These are phyloP conservation scores for Colletotrichum sp. DNA, from an alignment of 2,329 filamentous ascomycete genomes.

Conservation along the genomic window DNA sequence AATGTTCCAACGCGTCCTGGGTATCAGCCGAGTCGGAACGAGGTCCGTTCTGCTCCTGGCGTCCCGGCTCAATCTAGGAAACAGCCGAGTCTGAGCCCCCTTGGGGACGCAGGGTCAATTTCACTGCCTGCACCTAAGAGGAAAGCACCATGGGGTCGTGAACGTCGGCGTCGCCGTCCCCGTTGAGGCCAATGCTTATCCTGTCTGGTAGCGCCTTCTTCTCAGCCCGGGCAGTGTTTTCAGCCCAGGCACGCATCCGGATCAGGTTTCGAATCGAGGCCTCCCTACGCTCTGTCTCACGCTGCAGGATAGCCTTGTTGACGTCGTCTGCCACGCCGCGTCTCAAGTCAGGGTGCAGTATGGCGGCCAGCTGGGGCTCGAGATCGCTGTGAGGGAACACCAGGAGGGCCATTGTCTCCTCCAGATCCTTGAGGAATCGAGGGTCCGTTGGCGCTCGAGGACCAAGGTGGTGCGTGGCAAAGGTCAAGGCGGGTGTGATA, in stretches of 20 bases:
- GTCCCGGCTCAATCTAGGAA: not conserved
- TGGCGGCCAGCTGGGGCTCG: conserved; percentile 73
- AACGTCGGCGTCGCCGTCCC: conserved; percentile 25
- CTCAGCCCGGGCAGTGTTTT: conserved; percentile 61
- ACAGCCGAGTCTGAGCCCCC: not conserved
- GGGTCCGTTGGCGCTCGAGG: conserved; percentile 83
- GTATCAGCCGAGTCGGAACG: not conserved
- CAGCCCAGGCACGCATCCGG: conserved; percentile 84
- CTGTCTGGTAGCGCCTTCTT: conserved; percentile 45
- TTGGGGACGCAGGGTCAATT: not conserved
- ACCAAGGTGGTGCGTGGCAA: conserved; percentile 86
- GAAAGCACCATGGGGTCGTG: conserved; percentile 21
- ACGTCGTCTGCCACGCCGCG: conserved; percentile 85
- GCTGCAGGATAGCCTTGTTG: conserved; percentile 84
- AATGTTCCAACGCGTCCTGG: not conserved
- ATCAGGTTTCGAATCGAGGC: conserved; percentile 84
- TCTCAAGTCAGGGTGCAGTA: conserved; percentile 81
- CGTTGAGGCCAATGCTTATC: conserved; percentile 44
- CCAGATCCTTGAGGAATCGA: conserved; percentile 84
- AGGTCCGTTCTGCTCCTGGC: not conserved
- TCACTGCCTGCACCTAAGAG: not conserved
- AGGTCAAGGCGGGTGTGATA: conserved; percentile 80
- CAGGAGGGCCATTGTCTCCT: conserved; percentile 90
- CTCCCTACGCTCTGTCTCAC: conserved; percentile 75
- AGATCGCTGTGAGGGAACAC: conserved; percentile 86